A percentile compares a stretch with the other conserved stretches of the same genome.
phyloP scores from a whole-genome alignment of 2,329 filamentous ascomycete genomes.

The Colletotrichum liriopes region DNA sequence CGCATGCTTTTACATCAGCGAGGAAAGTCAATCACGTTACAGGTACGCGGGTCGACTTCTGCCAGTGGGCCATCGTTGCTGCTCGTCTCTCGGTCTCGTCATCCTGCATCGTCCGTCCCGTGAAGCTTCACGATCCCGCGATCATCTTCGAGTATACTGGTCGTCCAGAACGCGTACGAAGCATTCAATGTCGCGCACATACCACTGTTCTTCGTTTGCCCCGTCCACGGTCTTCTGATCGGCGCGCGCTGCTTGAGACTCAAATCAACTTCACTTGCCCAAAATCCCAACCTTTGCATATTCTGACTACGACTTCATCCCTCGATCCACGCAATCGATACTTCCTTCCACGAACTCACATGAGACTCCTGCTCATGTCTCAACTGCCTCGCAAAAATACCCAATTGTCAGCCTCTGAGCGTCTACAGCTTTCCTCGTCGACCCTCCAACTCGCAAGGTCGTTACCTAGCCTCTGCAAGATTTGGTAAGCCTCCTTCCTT shows the following conservation, averaged over 20 bases:
- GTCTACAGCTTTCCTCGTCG: background rate
- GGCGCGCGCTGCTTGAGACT: background rate
- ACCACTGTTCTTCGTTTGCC: background rate
- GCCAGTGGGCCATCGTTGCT: background rate
- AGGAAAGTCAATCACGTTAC: constrained; percentile 19
- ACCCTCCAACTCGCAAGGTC: background rate
- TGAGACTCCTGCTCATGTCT: background rate
- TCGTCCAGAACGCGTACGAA: background rate
- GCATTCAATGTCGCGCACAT: background rate
- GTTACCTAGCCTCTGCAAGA: too few species aligned
- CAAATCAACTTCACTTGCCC: background rate
- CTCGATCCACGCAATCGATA: too few species aligned
- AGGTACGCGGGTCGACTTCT: background rate
- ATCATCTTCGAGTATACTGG: background rate
- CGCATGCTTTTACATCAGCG: constrained; percentile 40
- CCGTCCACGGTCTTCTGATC: background rate
- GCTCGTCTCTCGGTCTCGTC: background rate
- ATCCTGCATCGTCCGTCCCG: background rate
- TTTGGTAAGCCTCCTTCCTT: background rate
- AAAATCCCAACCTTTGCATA: background rate
- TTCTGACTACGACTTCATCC: background rate
- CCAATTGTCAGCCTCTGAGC: background rate
- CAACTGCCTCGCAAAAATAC: background rate
- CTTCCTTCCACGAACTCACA: background rate
- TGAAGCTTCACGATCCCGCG: background rate